Evolutionary conservation across 2,329 filamentous ascomycete genomes (phyloP), one percentile per base, ranked within the genome.

Genomic region (Ophiostoma sp.): DNA sequence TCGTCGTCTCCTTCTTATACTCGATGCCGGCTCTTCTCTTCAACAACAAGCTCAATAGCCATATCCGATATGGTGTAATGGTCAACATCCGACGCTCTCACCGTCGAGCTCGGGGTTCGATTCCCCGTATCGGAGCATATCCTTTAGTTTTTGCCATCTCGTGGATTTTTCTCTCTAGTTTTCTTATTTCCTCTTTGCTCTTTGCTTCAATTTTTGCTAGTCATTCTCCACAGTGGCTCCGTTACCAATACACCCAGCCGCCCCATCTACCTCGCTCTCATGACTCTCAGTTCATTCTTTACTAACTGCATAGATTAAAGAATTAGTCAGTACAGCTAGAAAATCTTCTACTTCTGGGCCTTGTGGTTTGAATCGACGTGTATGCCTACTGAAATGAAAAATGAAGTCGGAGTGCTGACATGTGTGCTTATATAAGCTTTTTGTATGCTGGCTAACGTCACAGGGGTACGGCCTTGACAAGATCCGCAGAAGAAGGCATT

Each of bases 21-120:
- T 16, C 62, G 7, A 14, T 27, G 42, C n/a, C 5, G 14, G 18
- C 38, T 18, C 38, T 1, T 11, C 40, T 64, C 58, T 16, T 42
- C 40, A 41, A 42, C 60, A 63, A 63, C 60, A 63, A 42, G 60
- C 60, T 63, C 60, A 62, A 7, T n/a, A 62, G 58, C 58, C 58
- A 63, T 63, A 63, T 63, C 60, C 60, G 60, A 63, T 63, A 63
- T 63, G 60, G 60, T 63, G 60, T 63, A 63, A 63, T 63, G 60
- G 60, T 63, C 40, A 63, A 63, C 60, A 63, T 63, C 60, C 60
- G 60, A 63, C 60, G 60, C 60, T 63, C 60, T 63, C 60, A 63
- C 60, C 60, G 60, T 63, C 60, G 60, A 63, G 60, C 60, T 63
- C 60, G 60, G 60, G 60, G 60, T 63, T 63, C 60, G 60, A 63